A percentile compares a stretch with the other conserved stretches of the same genome.
Conservation (phyloP, 1,284 basidiomycete species). For the Fomitopsis schrenkii region DNA sequence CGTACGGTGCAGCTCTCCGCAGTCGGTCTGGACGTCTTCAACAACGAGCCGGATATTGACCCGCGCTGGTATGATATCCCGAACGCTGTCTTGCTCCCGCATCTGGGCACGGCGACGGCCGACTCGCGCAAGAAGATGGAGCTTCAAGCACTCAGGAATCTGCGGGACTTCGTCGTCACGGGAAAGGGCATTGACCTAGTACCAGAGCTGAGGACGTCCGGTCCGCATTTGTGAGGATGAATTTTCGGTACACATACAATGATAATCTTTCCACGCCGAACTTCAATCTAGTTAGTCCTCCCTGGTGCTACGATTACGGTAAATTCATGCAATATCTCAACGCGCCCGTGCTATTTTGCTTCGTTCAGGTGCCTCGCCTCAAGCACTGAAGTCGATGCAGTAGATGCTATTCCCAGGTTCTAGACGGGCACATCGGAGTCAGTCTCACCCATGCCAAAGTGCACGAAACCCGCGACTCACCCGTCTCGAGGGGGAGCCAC, state of each 20-base stretch:
- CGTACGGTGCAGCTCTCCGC: slow-evolving; percentile 55
- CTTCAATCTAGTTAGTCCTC: too few relatives aligned
- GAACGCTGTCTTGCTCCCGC: slow-evolving; percentile 82
- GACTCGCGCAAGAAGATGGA: slow-evolving; percentile 85
- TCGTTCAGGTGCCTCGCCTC: too few relatives aligned
- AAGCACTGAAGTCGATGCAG: neutral
- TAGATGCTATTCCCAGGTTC: neutral
- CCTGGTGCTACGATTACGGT: too few relatives aligned
- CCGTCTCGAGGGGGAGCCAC: neutral
- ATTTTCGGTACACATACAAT: too few relatives aligned
- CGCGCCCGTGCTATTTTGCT: too few relatives aligned
- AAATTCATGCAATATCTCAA: too few relatives aligned
- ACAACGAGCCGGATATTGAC: slow-evolving; percentile 85
- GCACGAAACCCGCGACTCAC: neutral
- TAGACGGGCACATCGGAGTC: neutral
- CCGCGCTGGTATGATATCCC: slow-evolving; percentile 76
- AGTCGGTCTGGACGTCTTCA: slow-evolving; percentile 89
- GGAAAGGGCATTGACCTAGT: slow-evolving; percentile 67
- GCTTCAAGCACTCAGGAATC: slow-evolving; percentile 68
- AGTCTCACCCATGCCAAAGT: neutral
- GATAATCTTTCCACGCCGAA: too few relatives aligned
- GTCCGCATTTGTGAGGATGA: too few relatives aligned
- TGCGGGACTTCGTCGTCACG: slow-evolving; percentile 60
- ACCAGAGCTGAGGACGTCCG: slow-evolving; percentile 42
- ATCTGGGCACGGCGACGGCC: slow-evolving; percentile 86